Base-by-base conservation (phyloP, 805 yeast genomes). In the Jamesozyma spencerorum region DNA sequence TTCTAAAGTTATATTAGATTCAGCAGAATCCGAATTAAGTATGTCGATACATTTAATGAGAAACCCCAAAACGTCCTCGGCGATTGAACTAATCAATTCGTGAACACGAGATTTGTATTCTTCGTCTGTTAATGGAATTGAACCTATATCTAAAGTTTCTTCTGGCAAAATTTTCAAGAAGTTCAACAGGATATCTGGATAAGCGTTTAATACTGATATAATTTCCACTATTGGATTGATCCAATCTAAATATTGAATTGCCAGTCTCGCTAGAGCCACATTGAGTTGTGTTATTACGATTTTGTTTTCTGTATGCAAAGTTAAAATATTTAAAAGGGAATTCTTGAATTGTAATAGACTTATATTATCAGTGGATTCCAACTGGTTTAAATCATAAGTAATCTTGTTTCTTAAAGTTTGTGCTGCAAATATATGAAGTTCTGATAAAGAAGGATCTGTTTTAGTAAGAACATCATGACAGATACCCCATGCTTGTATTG, bases 121-220 rank as follows among this genome's bases (percentile, higher is more conserved):
- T 36, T 82, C 88, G 57, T 84, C 92, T 4, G 86, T 76, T 47
- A 90, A 67, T 14, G 88, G 81, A 1, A 92, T 76, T 43, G 78
- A 78, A 49, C 81, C 83, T 38, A 79, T 77, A 51, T 83, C 94
- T 34, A 79, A 63, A 34, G 87, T 71, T 62, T 92, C 98, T 59
- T 92, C 97, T 1, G 99, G 98, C 42, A 92, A 65, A 38, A 92
- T 80, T 57, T 79, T 80, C 47, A 92, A 71, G 53, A 90, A 87
- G 55, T 85, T 94, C 41, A 94, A 66, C 33, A 90, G 58, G 18
- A 52, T 37, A 75, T 60, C 40, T 60, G 63, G 50, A 72, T 57
- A 36, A 65, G 57, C 39, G 58, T 65, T 38, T 65, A 62, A 39
- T 15, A 63, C 56, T 4, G 68, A 46, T 13, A 83, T 74, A 41